Conservation (phyloP, 1,284 basidiomycete genomes). For the Cutaneotrichosporon sp. region DNA sequence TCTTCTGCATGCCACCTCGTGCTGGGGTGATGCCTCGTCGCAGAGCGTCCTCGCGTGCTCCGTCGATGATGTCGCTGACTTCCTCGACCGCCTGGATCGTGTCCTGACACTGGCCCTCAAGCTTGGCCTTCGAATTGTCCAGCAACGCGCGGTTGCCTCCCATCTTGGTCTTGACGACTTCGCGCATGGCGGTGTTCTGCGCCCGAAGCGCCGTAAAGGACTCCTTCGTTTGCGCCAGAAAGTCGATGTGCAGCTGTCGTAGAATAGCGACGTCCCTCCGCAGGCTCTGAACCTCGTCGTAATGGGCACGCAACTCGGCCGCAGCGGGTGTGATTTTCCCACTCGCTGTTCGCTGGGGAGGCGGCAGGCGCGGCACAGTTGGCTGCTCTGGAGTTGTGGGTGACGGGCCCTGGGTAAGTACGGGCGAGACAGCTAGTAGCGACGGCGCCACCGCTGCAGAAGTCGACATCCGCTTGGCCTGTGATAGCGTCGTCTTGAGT, state of each 20-base stretch:
- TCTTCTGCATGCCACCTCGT: conserved; percentile 63
- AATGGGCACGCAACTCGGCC: conserved; percentile 80
- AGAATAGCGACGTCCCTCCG: conserved; percentile 88
- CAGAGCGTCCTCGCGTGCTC: conserved; percentile 83
- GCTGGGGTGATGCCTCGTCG: conserved; percentile 84
- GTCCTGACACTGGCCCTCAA: conserved; percentile 83
- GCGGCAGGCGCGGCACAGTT: not conserved
- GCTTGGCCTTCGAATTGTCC: conserved; percentile 81
- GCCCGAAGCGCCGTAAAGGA: conserved; percentile 69
- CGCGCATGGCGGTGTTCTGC: conserved; percentile 80
- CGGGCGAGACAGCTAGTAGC: conserved; percentile 24
- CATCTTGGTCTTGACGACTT: conserved; percentile 74
- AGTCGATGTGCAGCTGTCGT: conserved; percentile 89
- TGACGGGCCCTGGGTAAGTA: not conserved
- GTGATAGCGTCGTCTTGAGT: conserved; percentile 58
- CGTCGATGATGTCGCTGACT: conserved; percentile 86
- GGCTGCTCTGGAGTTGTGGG: conserved; percentile 20
- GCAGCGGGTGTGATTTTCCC: conserved; percentile 35
- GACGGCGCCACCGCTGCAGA: conserved; percentile 42
- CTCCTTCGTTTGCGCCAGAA: conserved; percentile 83
- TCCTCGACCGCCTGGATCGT: conserved; percentile 90
- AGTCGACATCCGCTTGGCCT: conserved; percentile 50
- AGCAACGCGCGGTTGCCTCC: conserved; percentile 84
- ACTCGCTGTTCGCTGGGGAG: not conserved
- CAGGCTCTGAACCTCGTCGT: conserved; percentile 88